Evolutionary conservation across 2,329 filamentous ascomycete genomes (phyloP), one percentile per base, ranked within the genome.

Genomic region (Parasarocladium wereldwijsianum): DNA sequence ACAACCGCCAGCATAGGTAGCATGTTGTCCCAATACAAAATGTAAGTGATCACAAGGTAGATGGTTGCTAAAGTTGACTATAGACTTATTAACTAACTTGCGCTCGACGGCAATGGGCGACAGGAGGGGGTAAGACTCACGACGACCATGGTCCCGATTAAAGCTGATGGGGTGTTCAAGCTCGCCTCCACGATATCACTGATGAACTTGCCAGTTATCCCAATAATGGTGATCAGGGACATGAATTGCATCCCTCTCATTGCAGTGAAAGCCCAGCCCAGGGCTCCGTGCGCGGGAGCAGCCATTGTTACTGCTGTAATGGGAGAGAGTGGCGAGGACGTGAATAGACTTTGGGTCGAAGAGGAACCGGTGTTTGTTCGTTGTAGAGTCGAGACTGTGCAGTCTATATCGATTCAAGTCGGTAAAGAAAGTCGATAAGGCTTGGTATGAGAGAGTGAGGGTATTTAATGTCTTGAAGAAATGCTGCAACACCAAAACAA

Each of bases 171-270:
- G 0, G 79, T 72, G 17, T 68, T 62, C 32, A 76, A 67, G 38
- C 75, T 66, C 14, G 63, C 67, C 24, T 62, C 58, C 25, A 83
- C 70, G 49, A 92, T 84, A 42, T 81, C 66, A 15, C 74, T 65
- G 44, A 93, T 76, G 54, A 93, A 92, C 53, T 86, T 84, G 44
- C 78, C 71, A 1, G 74, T 74, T 50, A 93, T 70, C 26, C 84
- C 83, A 39, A 93, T 77, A 40, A 90, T 73, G 34, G 75, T 62
- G 34, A 90, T 62, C 46, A 93, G 76, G 16, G 70, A 71, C 38
- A 79, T 55, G 35, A 71, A 64, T 49, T 92, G 76, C 40, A 86
- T 63, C 34, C 66, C 63, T 27, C 86, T 76, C 40, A 78, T 69
- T 40, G 73, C 60, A 34, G 81, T 73, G 58, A 92, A 93, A 41